Base-by-base conservation (phyloP, 2,329 filamentous ascomycete species). In the Zasmidium citrigriseum region DNA sequence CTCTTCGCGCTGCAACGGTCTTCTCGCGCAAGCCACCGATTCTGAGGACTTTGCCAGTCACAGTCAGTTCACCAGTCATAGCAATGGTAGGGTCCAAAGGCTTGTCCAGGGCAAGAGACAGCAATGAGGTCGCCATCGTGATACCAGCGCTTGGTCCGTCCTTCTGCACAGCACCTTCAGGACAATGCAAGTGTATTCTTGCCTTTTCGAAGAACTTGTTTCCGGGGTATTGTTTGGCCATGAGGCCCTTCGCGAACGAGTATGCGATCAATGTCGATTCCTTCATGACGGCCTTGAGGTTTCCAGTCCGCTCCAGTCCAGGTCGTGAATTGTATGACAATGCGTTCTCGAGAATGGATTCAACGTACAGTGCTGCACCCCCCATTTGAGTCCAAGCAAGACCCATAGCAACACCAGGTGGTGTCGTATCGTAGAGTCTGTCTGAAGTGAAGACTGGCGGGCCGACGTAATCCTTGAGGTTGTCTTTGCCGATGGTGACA, bases 351-450 rank as follows among this genome's bases (percentile, higher is more conserved):
- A 99, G 80, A 62, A 99, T 98, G 1, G 93, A 96, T 77, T 99
- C 95, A 58, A 99, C 91, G 76, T 99, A 99, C 73, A 99, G 87
- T 52, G 95, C 95, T 3, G 95, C 91, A 59, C 95, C 95, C 61
- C 95, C 95, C 85, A 99, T 91, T 71, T 92, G 91, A 7, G 96
- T 99, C 95, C 95, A 99, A 7, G 95, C 95, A 53, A 99, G 84
- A 64, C 95, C 95, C 95, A 99, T 98, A 21, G 93, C 90, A 16
- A 99, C 95, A 76, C 95, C 95, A 1, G 95, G 86, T 3, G 96
- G 95, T 59, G 92, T 96, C 49, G 87, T 86, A 69, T 99, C 95
- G 80, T 98, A 99, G 14, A 99, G 83, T 55, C 96, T 87, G 75
- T 99, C 95, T 3, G 95, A 91, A 0, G 92, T 99, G 78, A 96